Evolutionary conservation across 305 asterid genomes (phyloP), one percentile per base, ranked within the genome.

Genomic region (Vinca major): DNA sequence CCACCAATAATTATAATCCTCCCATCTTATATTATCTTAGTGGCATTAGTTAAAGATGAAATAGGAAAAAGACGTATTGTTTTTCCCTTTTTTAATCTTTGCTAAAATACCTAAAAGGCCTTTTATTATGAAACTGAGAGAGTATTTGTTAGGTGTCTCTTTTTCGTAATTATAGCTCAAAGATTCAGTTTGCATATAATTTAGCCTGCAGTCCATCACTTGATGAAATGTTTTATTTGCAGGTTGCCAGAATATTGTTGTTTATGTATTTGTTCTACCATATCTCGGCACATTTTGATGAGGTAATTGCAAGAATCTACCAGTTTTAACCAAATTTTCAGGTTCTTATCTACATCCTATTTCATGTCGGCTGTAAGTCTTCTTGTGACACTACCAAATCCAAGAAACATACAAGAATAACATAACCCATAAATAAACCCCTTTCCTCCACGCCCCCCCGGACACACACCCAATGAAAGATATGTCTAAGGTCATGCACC

Each of bases 161-260:
- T 64, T 64, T 45, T 62, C 65, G 9, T 63, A 11, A 36, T 71
- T 45, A 45, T 66, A 4, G 48, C 65, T 52, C 21, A 26, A 47
- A 17, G 19, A 17, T 48, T 47, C 7, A 7, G 5, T 12, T 11
- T 56, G 7, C 60, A 33, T n/a, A 3, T 61, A 43, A 26, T 1
- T 26, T 48, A 41, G 52, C 26, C 10, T 13, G 8, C 60, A 8
- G 26, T 48, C 44, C 8, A 11, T 39, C 36, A 6, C 26, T 67
- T 53, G 43, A 67, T 26, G 33, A 26, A 26, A 26, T 54, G 53
- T 33, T 9, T 51, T 19, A 19, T 44, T 8, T 47, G 44, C 91
- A 91, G 97, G 90, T 85, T 71, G 96, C 93, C 21, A 85, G 96
- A 84, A 86, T 91, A 67, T 50, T 89, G 19, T 66, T 88, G 80